Percentiles rank a stretch among this genome's conserved stretches.
Evolutionary conservation across 768 basidiomycete species (phyloP).

Genomic region (Tricholoma flavovirens): DNA sequence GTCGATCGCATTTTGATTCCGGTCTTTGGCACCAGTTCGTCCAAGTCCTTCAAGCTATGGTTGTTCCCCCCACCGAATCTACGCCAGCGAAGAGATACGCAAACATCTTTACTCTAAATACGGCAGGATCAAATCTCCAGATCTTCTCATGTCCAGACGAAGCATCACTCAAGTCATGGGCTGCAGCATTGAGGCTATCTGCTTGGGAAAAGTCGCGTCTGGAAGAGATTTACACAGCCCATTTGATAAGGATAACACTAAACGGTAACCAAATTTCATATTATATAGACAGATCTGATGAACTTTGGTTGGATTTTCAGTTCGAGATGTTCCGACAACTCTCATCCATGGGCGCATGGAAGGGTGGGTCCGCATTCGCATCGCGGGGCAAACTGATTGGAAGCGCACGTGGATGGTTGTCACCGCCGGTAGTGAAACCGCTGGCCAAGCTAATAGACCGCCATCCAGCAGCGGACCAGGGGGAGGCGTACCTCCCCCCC

Average conservation of each 20-base stretch:
- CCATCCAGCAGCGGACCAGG: conserved; percentile 23
- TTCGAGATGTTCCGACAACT: conserved; percentile 51
- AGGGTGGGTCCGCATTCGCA: conserved; percentile 84
- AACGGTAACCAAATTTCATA: conserved; percentile 24
- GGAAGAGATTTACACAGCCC: conserved; percentile 97
- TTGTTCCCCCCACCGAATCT: conserved; percentile 48
- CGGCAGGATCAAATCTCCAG: conserved; percentile 85
- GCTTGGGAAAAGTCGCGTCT: conserved; percentile 94
- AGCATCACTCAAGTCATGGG: conserved; percentile 76
- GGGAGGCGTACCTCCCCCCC: conserved; percentile 17
- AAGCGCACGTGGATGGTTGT: conserved; percentile 85
- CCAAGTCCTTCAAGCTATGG: conserved; percentile 71
- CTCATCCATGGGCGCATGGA: conserved; percentile 74
- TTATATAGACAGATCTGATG: neutral
- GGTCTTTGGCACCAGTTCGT: conserved; percentile 68
- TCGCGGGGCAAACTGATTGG: conserved; percentile 99
- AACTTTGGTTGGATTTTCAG: conserved; percentile 20
- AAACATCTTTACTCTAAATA: conserved; percentile 88
- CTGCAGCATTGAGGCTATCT: conserved; percentile 81
- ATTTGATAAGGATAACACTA: conserved; percentile 78
- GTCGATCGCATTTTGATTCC: conserved; percentile 7
- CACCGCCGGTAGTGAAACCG: conserved; percentile 36
- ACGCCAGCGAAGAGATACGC: conserved; percentile 53
- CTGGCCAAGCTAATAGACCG: conserved; percentile 3
- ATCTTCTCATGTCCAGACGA: conserved; percentile 82